Conservation (phyloP, 345 rosid species). For the Erucastrum elatum region DNA sequence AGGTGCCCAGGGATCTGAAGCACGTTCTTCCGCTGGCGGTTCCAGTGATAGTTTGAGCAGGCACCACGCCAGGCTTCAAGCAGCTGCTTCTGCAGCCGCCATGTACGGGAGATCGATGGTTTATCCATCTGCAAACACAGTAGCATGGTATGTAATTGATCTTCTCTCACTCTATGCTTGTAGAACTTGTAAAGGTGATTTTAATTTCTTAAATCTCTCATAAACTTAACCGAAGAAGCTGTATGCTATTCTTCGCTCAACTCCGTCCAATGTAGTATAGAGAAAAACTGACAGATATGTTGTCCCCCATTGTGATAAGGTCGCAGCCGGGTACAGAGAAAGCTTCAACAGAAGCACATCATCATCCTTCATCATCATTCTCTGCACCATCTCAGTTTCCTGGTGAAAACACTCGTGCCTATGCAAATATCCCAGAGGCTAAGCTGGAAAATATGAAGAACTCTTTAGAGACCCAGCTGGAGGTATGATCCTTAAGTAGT, state of each 20-base stretch:
- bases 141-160: constrained; percentile 57
- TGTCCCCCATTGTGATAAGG: constrained; percentile 9
- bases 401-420: constrained; percentile 19
- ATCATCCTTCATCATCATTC: constrained; percentile 1
- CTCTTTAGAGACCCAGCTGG: constrained; percentile 58
- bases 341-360: constrained; percentile 6
- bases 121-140: constrained; percentile 78
- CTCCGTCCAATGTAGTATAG: constrained; percentile 3
- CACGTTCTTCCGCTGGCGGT: constrained; percentile 44
- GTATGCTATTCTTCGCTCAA: not conserved
- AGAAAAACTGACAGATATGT: constrained; percentile 6
- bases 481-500: constrained; percentile 49
- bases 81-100: constrained; percentile 89
- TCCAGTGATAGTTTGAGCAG: constrained; percentile 49
- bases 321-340: constrained; percentile 26
- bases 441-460: constrained; percentile 62
- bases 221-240: constrained; percentile 10
- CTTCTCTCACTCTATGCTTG: constrained; percentile 6
- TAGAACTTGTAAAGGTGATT: not conserved
- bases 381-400: constrained; percentile 2
- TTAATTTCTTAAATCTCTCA: not conserved
- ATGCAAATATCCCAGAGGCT: constrained; percentile 31
- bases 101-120: constrained; percentile 82
- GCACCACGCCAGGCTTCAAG: constrained; percentile 86
- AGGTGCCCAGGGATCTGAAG: not conserved